A percentile compares a stretch with the other conserved stretches of the same genome.
These are phyloP conservation scores for Stropharia rugosoannulata DNA, from an alignment of 768 basidiomycete species.

Conservation along the genomic window DNA sequence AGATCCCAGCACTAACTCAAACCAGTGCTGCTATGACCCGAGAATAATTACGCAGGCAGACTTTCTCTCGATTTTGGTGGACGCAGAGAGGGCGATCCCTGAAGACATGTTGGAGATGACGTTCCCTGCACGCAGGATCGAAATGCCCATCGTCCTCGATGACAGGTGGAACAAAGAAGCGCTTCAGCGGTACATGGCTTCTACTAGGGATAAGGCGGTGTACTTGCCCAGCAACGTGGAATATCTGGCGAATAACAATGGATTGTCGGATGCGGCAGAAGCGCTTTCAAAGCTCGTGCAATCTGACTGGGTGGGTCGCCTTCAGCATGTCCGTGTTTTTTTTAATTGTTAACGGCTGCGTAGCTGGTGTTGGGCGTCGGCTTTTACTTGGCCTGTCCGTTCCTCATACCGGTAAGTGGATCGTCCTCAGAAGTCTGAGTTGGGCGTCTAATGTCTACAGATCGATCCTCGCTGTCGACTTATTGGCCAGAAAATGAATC, in stretches of 20 bases:
- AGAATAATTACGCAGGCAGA: conserved; percentile 36
- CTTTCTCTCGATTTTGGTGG: conserved; percentile 41
- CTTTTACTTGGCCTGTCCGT: conserved; percentile 65
- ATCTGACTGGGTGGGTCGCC: conserved; percentile 45
- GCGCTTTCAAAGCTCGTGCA: conserved; percentile 43
- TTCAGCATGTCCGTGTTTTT: not conserved
- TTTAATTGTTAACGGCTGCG: not conserved
- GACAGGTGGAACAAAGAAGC: conserved; percentile 59
- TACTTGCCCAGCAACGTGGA: conserved; percentile 71
- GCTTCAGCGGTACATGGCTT: conserved; percentile 54
- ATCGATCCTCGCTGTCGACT: conserved; percentile 59
- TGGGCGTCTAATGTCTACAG: conserved; percentile 23
- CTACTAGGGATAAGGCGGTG: conserved; percentile 53
- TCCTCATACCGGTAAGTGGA: conserved; percentile 52
- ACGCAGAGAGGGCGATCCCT: conserved; percentile 38
- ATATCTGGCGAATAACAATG: conserved; percentile 65
- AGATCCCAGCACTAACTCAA: not conserved
- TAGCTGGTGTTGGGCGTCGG: conserved; percentile 64
- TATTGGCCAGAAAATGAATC: conserved; percentile 75
- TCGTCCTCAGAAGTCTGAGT: not conserved
- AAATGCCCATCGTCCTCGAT: conserved; percentile 62
- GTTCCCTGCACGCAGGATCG: conserved; percentile 53
- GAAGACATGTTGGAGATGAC: conserved; percentile 34
- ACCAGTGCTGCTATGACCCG: conserved; percentile 53
- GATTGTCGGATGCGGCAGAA: conserved; percentile 43